Conservation (phyloP, 305 asterid species). For the Ajuga reptans region DNA sequence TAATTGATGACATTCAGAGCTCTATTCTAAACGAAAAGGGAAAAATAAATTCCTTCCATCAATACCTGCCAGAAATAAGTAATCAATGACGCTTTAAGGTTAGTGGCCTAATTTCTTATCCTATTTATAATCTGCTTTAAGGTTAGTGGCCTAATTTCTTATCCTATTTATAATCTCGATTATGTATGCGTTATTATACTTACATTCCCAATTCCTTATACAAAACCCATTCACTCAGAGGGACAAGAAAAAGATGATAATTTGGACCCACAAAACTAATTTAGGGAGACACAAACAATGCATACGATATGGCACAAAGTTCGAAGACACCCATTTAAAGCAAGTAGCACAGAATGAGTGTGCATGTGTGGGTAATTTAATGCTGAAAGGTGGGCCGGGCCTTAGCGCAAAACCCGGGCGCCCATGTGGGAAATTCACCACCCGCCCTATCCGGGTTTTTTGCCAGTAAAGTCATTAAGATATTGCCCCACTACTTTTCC, state of each 20-base stretch:
- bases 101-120: too few species aligned
- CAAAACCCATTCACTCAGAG: too few species aligned
- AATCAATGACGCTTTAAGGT: too few species aligned
- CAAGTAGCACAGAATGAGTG: background rate
- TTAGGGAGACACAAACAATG: background rate
- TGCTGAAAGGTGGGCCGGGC: constrained; percentile 37
- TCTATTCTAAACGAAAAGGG: too few species aligned
- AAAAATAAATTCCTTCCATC: too few species aligned
- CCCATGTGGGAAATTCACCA: constrained; percentile 50
- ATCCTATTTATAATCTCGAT: too few species aligned
- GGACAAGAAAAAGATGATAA: background rate
- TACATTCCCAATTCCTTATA: too few species aligned
- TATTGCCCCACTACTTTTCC: constrained; percentile 16
- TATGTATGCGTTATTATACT: too few species aligned
- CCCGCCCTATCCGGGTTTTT: constrained; percentile 64
- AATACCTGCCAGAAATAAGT: too few species aligned
- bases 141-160: too few species aligned
- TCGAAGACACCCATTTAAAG: constrained; percentile 10
- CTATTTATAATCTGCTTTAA: too few species aligned
- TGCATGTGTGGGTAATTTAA: constrained; percentile 33
- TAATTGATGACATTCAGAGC: too few species aligned
- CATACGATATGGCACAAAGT: constrained; percentile 18
- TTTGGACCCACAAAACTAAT: constrained; percentile 20
- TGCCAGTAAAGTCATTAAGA: constrained; percentile 24
- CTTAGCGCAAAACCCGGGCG: constrained; percentile 54